phyloP scores from a whole-genome alignment of 2,329 filamentous ascomycete genomes.

The Chaetoscypha palmicola region DNA sequence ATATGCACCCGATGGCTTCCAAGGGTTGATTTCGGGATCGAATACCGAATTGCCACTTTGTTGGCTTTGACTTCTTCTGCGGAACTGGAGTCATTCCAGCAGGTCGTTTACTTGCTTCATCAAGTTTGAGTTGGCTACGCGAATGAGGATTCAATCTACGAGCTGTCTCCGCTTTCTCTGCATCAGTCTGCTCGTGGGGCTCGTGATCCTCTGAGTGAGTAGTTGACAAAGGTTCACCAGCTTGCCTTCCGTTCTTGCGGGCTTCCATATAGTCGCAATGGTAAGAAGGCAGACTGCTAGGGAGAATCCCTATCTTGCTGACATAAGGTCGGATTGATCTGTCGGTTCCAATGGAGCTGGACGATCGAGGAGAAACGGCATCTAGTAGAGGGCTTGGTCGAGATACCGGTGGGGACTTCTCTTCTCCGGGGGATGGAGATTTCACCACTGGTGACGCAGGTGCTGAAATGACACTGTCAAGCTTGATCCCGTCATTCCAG shows the following conservation, averaged over 20 bases:
- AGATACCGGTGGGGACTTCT: not conserved
- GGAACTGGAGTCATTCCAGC: constrained; percentile 59
- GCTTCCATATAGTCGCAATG: constrained; percentile 87
- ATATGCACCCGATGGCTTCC: constrained; percentile 91
- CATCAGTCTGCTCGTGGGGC: constrained; percentile 45
- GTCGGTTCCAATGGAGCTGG: constrained; percentile 28
- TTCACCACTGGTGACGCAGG: constrained; percentile 18
- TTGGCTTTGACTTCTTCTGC: constrained; percentile 66
- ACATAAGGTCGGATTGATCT: constrained; percentile 34
- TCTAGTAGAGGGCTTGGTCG: constrained; percentile 25
- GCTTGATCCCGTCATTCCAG: constrained; percentile 34
- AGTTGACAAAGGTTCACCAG: constrained; percentile 32
- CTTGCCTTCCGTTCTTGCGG: constrained; percentile 46
- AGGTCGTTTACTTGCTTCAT: constrained; percentile 53
- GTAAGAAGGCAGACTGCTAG: constrained; percentile 83
- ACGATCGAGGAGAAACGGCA: constrained; percentile 28
- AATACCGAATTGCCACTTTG: constrained; percentile 98
- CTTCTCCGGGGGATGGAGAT: constrained; percentile 2
- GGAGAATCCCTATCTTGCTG: constrained; percentile 85
- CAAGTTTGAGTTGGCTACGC: constrained; percentile 60
- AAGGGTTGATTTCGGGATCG: constrained; percentile 88
- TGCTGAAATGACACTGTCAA: constrained; percentile 22
- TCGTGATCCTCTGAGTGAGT: constrained; percentile 35
- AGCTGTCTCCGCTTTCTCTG: constrained; percentile 75
- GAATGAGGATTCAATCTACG: constrained; percentile 81